Conservation (phyloP, 2,329 filamentous ascomycete species). For the Aspergillus texensis region DNA sequence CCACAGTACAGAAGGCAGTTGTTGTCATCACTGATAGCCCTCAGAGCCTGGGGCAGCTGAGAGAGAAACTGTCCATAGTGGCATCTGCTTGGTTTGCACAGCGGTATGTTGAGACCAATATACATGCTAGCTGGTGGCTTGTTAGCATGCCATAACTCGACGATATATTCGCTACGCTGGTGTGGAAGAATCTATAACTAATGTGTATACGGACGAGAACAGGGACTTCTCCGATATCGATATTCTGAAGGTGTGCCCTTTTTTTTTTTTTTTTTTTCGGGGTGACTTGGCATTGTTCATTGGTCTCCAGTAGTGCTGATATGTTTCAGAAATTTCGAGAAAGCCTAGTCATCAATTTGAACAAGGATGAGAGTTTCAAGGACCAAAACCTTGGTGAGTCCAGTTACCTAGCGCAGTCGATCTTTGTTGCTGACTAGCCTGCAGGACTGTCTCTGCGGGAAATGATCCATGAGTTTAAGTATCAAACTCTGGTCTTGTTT, state of each 20-base stretch:
- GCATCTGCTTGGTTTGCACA: constrained; percentile 97
- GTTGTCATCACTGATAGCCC: constrained; percentile 93
- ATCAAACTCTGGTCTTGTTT: constrained; percentile 89
- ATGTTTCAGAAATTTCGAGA: constrained; percentile 78
- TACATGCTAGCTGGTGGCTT: not conserved
- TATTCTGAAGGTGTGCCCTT: constrained; percentile 67
- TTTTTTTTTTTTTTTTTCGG: not conserved
- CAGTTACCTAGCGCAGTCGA: not conserved
- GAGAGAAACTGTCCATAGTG: constrained; percentile 86
- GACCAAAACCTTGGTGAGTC: constrained; percentile 83
- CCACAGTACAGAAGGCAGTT: constrained; percentile 96
- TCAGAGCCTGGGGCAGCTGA: constrained; percentile 84
- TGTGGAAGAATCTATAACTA: constrained; percentile 5
- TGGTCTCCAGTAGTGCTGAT: constrained; percentile 17
- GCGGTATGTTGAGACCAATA: constrained; percentile 51
- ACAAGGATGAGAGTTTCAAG: constrained; percentile 69
- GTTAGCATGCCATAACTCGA: not conserved
- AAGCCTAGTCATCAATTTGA: constrained; percentile 66
- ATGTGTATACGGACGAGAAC: constrained; percentile 6
- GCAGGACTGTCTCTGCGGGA: constrained; percentile 75
- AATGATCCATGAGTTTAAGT: constrained; percentile 90
- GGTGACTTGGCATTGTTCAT: not conserved
- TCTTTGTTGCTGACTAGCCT: constrained; percentile 16
- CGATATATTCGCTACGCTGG: not conserved
- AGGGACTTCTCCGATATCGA: constrained; percentile 88